Evolutionary conservation across 495 filamentous ascomycete genomes (phyloP), one percentile per base, ranked within the genome.

Genomic region (Lentithecium fluviatile): DNA sequence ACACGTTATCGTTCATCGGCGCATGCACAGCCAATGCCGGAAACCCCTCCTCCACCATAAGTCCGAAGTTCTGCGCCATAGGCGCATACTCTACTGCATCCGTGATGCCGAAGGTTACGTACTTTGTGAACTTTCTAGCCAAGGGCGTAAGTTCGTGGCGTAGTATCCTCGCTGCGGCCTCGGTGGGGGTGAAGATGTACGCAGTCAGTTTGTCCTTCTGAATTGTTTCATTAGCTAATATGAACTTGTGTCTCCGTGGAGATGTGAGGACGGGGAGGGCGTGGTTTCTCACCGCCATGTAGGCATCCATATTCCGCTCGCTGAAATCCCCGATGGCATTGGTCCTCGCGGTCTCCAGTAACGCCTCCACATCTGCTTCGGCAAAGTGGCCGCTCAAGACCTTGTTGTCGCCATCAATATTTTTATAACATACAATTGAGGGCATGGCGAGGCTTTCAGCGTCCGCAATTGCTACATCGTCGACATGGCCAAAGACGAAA

Each of bases 61-160:
- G 38, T 8, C 60, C 60, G 32, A 57, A 63, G 47, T 48, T 63
- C 26, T 37, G 65, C 0, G 70, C 69, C 52, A 80, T 78, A 15
- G 80, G 75, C 12, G 69, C 68, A 63, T 80, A 81, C 56, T 82
- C 79, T 8, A 68, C 43, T 0, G 74, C 70, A 52, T 79, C 76
- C 0, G 78, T 75, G 12, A 77, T 77, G 6, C 75, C 75, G 56
- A 82, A 79, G 49, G 56, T 69, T 7, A 81, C 64, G 40, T 77
- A 80, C 4, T 81, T 75, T 36, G 67, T 51, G 65, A 79, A 80
- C 65, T 77, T 79, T 59, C 75, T 76, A 4, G 79, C 79, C 0
- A 81, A 60, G 0, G 75, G 73, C 1, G 71, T 69, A 43, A 81
- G 70, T 13, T 70, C 60, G 2, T 50, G 24, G 17, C 71, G 63